Evolutionary conservation across 306 rosid species (phyloP), one percentile per base, ranked within the genome.

Genomic region (Dalbergia cultrata): DNA sequence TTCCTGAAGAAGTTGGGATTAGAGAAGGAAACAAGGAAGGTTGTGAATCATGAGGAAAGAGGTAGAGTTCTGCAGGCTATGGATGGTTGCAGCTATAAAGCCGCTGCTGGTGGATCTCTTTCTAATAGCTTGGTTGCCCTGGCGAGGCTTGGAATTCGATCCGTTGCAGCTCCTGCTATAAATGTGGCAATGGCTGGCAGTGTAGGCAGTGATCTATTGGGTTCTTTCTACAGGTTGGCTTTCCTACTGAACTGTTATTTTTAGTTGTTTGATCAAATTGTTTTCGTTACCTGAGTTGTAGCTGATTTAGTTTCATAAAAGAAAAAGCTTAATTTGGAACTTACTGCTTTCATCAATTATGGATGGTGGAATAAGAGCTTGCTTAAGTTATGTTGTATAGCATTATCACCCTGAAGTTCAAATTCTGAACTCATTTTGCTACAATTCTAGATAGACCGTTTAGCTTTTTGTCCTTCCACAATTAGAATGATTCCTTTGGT

Each of bases 91-190:
- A 91, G 86, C 92, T 95, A 95, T 85, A 95, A 93, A 86, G 99
- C 99, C 11, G 99, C 98, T 1, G 99, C 98, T 21, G 99, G 99
- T 63, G 99, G 99, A 39, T 95, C 99, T 45, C 98, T 95, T 66
- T 95, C 98, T 8, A 95, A 95, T 89, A 95, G 83, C 77, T 87
- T 95, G 61, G 99, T 93, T 72, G 98, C 99, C 75, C 83, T 95
- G 75, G 98, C 98, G 12, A 89, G 98, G 90, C 94, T 95, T 80
- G 98, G 96, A 66, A 53, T 63, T 63, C 85, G 87, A 21, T 74
- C 94, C 17, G 14, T 67, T 13, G 86, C 88, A 60, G 88, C 87
- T 70, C 89, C 95, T 67, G 60, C 89, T 37, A 79, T 95, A 80
- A 90, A 84, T 80, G 97, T 95, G 12, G 99, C 96, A 62, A 93